These are phyloP conservation scores for Austroboletus niveus DNA, from an alignment of 1,284 basidiomycete species.

Conservation along the genomic window DNA sequence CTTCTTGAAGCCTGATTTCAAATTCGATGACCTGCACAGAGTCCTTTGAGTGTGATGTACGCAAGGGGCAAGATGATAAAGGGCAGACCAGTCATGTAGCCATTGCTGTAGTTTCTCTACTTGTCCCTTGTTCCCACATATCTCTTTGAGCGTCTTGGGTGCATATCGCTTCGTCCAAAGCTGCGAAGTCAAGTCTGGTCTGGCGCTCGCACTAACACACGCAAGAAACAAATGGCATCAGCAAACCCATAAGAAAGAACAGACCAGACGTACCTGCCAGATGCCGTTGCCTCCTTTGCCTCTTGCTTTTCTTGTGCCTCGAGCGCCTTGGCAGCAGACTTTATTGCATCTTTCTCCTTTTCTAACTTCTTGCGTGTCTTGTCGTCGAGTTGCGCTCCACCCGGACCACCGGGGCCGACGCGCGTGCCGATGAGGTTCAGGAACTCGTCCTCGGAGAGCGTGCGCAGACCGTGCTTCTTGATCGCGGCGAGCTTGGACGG, in stretches of 20 bases:
- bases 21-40: slow-evolving; percentile 60
- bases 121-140: slow-evolving; percentile 92
- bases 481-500: slow-evolving; percentile 85
- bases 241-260: not conserved
- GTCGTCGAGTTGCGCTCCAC: slow-evolving; percentile 55
- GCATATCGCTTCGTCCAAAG: slow-evolving; percentile 98
- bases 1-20: slow-evolving; percentile 85
- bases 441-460: slow-evolving; percentile 87
- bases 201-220: slow-evolving; percentile 21
- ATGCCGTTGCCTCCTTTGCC: slow-evolving; percentile 33
- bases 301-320: slow-evolving; percentile 63
- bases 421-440: slow-evolving; percentile 78
- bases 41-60: not conserved
- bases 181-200: slow-evolving; percentile 53
- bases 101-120: slow-evolving; percentile 88
- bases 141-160: slow-evolving; percentile 81
- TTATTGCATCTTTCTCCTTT: slow-evolving; percentile 78
- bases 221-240: not conserved
- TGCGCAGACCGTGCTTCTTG: slow-evolving; percentile 73
- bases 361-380: slow-evolving; percentile 81
- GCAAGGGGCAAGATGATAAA: not conserved
- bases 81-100: slow-evolving; percentile 81
- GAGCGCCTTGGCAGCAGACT: slow-evolving; percentile 73
- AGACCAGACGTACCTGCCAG: slow-evolving; percentile 19
- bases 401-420: slow-evolving; percentile 38